Conservation (phyloP, 306 rosid genomes). For the Citrullus amarus region DNA sequence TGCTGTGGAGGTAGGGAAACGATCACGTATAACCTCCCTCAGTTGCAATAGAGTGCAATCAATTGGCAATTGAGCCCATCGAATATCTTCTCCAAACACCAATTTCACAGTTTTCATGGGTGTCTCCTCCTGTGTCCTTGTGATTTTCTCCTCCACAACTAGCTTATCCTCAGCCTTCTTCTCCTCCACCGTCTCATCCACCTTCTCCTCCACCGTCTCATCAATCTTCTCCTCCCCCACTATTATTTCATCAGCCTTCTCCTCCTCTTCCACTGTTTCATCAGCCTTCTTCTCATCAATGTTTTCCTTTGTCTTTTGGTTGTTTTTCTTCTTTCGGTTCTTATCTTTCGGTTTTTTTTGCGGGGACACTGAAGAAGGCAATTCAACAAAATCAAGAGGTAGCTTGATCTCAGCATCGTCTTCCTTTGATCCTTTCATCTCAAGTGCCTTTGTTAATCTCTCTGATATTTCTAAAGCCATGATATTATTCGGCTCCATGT, state of each 20-base stretch:
- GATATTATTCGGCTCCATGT: constrained; percentile 60
- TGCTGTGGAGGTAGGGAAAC: constrained; percentile 55
- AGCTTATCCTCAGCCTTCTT: constrained; percentile 53
- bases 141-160: constrained; percentile 50
- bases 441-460: constrained; percentile 50
- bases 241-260: background rate
- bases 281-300: constrained; percentile 4
- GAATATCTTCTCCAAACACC: constrained; percentile 81
- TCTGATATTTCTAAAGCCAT: constrained; percentile 73
- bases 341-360: constrained; percentile 41
- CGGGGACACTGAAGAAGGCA: constrained; percentile 16
- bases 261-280: constrained; percentile 13
- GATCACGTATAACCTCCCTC: constrained; percentile 46
- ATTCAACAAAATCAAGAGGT: constrained; percentile 67
- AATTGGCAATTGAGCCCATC: constrained; percentile 59
- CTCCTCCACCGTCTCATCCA: constrained; percentile 31
- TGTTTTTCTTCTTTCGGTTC: constrained; percentile 50
- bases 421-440: constrained; percentile 52
- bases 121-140: constrained; percentile 24
- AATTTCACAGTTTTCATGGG: constrained; percentile 55
- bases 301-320: constrained; percentile 16
- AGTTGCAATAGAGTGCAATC: constrained; percentile 66
- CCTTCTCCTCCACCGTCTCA: constrained; percentile 23
- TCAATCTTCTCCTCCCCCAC: constrained; percentile 23
- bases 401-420: constrained; percentile 45